phyloP scores from a whole-genome alignment of 352 stramenopile genomes.

The Halophytophthora polymorphica region DNA sequence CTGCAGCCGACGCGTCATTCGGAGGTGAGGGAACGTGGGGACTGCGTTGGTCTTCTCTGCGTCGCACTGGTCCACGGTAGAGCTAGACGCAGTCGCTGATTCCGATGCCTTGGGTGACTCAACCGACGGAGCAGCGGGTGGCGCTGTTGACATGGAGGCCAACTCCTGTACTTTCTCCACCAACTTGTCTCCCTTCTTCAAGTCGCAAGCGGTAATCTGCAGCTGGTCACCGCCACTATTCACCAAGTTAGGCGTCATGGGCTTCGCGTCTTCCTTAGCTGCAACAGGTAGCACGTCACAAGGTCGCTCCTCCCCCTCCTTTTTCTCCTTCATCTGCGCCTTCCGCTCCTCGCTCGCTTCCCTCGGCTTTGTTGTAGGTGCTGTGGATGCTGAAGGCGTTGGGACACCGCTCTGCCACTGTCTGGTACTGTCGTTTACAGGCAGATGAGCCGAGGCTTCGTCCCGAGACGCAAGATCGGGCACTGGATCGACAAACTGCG shows the following conservation, averaged over 20 bases:
- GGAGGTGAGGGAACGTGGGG: conserved; percentile 13
- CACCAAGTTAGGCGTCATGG: neutral
- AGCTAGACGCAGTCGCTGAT: too few relatives aligned
- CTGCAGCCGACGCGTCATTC: conserved; percentile 40
- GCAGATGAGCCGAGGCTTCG: neutral
- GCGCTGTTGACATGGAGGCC: conserved; percentile 16
- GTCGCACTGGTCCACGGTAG: too few relatives aligned
- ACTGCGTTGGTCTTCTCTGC: conserved; percentile 6
- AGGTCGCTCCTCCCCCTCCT: too few relatives aligned
- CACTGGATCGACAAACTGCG: conserved; percentile 39
- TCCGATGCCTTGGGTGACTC: too few relatives aligned
- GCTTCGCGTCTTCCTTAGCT: neutral
- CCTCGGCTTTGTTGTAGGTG: too few relatives aligned
- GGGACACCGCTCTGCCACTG: conserved; percentile 1
- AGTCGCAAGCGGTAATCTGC: conserved; percentile 11
- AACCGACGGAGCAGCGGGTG: neutral
- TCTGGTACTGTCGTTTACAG: conserved; percentile 2
- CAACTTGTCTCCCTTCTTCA: conserved; percentile 30
- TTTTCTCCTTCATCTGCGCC: too few relatives aligned
- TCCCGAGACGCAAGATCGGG: conserved; percentile 17
- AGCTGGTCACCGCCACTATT: neutral
- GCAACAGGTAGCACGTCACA: neutral
- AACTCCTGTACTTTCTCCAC: conserved; percentile 33
- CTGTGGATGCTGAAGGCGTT: neutral
- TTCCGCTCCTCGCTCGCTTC: too few relatives aligned